A percentile compares a stretch with the other conserved stretches of the same genome.
These are phyloP conservation scores for Termitomyces eurrhizus DNA, from an alignment of 768 basidiomycete species.

Conservation along the genomic window DNA sequence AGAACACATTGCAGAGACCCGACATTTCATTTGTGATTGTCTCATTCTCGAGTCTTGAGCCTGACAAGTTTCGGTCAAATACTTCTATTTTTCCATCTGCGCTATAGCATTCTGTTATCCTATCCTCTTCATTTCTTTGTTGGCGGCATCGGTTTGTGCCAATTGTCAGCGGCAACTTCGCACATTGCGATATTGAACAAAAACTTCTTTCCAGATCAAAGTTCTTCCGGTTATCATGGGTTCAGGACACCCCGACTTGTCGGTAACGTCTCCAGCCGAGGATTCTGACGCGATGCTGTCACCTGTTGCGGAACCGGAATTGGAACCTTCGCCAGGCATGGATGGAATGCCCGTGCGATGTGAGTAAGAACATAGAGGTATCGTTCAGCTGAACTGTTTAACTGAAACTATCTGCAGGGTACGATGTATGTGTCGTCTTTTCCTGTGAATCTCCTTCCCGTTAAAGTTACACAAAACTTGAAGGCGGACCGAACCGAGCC, in stretches of 20 bases:
- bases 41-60: neutral
- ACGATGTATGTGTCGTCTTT: slow-evolving; percentile 60
- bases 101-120: neutral
- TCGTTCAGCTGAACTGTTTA: slow-evolving; percentile 6
- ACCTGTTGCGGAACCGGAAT: slow-evolving; percentile 44
- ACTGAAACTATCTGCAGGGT: slow-evolving; percentile 50
- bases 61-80: neutral
- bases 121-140: neutral
- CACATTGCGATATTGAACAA: slow-evolving; percentile 10
- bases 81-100: neutral
- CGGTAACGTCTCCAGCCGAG: slow-evolving; percentile 49
- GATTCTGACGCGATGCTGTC: slow-evolving; percentile 58
- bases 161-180: slow-evolving; percentile 15
- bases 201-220: slow-evolving; percentile 15
- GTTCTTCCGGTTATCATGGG: slow-evolving; percentile 24
- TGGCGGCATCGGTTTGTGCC: slow-evolving; percentile 7
- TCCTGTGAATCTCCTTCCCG: slow-evolving; percentile 16
- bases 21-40: slow-evolving; percentile 3
- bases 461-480: slow-evolving; percentile 13
- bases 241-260: slow-evolving; percentile 33
- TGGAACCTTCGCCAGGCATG: slow-evolving; percentile 70
- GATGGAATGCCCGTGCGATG: slow-evolving; percentile 77
- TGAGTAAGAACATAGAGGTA: slow-evolving; percentile 39
- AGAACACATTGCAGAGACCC: slow-evolving; percentile 8
- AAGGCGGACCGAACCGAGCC: slow-evolving; percentile 83